phyloP scores from a whole-genome alignment of 345 rosid species.

The Toxicodendron radicans region DNA sequence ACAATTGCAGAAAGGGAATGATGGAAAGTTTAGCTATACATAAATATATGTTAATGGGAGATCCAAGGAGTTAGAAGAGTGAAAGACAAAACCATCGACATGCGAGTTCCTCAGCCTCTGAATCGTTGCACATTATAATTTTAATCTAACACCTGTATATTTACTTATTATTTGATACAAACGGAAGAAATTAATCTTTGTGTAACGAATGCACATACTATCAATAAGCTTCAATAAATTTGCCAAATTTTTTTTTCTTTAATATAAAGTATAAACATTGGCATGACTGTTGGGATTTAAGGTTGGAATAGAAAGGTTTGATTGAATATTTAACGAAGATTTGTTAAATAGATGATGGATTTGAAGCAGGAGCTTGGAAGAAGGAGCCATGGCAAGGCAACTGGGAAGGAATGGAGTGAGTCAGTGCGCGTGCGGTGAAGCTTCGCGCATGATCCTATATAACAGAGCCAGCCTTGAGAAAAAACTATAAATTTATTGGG shows the following conservation, averaged over 20 bases:
- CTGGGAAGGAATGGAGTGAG: not conserved
- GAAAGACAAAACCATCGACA: constrained; percentile 36
- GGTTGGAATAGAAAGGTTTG: too few species aligned
- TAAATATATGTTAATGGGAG: constrained; percentile 12
- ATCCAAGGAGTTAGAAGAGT: constrained; percentile 30
- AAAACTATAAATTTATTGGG: not conserved
- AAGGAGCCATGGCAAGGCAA: not conserved
- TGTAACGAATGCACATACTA: too few species aligned
- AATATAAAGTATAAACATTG: too few species aligned
- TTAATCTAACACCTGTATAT: too few species aligned
- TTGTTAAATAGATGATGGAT: constrained; percentile 14
- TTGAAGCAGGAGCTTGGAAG: constrained; percentile 8
- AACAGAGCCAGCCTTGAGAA: constrained; percentile 14
- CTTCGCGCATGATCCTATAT: constrained; percentile 47
- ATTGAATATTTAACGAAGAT: not conserved
- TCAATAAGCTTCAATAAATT: too few species aligned
- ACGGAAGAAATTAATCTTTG: too few species aligned
- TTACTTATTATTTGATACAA: too few species aligned
- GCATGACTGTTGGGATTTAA: too few species aligned
- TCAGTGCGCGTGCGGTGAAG: constrained; percentile 55
- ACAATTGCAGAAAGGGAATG: constrained; percentile 29
- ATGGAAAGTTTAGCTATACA: constrained; percentile 17
- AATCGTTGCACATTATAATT: not conserved
- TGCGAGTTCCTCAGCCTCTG: constrained; percentile 8
- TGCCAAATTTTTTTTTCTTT: too few species aligned